Percentiles rank a stretch among this genome's conserved stretches.
Conservation (phyloP, 306 rosid genomes). For the Dryas octopetala region DNA sequence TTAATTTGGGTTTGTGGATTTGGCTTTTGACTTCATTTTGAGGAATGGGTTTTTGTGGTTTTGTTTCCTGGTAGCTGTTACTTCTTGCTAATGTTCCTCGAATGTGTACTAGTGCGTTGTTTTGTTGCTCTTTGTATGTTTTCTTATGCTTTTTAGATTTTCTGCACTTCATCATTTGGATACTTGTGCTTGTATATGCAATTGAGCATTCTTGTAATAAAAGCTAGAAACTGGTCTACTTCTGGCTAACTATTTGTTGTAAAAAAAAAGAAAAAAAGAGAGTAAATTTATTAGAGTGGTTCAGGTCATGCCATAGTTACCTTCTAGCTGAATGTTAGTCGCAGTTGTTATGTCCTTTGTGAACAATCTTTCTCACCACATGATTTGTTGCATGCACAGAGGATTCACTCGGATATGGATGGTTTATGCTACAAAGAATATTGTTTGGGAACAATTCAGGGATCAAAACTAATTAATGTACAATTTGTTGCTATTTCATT, state of each 20-base stretch:
- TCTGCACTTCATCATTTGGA: background rate
- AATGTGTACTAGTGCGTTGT: background rate
- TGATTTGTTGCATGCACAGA: background rate
- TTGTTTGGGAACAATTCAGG: background rate
- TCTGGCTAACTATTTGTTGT: too few relatives aligned
- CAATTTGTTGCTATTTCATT: constrained; percentile 4
- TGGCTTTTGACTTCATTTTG: too few relatives aligned
- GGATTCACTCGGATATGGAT: background rate
- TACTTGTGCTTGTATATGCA: background rate
- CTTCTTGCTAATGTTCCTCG: background rate
- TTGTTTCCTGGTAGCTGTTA: background rate
- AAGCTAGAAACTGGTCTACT: background rate
- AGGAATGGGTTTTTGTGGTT: too few relatives aligned
- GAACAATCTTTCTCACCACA: background rate
- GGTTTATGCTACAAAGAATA: background rate
- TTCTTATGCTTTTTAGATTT: background rate
- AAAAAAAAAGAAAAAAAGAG: too few relatives aligned
- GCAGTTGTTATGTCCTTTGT: background rate
- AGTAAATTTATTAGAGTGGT: too few relatives aligned
- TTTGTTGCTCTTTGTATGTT: background rate
- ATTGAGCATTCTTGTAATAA: background rate
- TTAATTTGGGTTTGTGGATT: too few relatives aligned
- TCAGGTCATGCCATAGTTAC: too few relatives aligned
- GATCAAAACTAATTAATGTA: background rate
- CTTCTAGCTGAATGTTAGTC: too few relatives aligned